Evolutionary conservation across 208 protist genomes (phyloP), one percentile per base, ranked within the genome.

Genomic region (Wallacemonas sp.): DNA sequence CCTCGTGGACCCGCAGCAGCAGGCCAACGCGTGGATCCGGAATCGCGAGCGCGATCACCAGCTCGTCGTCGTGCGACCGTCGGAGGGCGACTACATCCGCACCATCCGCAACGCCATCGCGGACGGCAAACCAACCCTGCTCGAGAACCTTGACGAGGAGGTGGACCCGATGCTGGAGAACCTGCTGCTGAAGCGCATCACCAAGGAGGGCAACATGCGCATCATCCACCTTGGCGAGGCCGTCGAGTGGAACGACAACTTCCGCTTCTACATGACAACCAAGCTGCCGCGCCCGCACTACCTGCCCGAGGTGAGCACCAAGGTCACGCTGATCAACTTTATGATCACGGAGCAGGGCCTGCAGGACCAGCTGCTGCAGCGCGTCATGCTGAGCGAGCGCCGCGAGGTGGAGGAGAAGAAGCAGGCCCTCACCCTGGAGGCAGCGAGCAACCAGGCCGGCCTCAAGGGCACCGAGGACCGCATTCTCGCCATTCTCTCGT

Each of bases 141-240:
- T 99, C 24, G 98, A 99, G 76, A 98, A 98, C 69, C 65, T 99
- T 26, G 82, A 93, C 27, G 93, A 99, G 83, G 95, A 93, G 34
- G 71, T 99, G 6, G 98, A 99, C 73, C 96, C 98, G n/a, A 85
- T 95, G 58, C 86, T 99, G 16, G 98, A 99, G 71, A 98, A 98
- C 41, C 72, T 99, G 23, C 81, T 99, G 47, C 80, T 98, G 48
- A 97, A 97, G 79, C 86, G 97, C 38, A 72, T 97, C 14, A 97
- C 96, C 60, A 89, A 92, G 65, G 87, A 98, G 52, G 94, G 90
- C 24, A 91, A 80, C 29, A 80, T 82, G 62, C 63, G 81, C 61
- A 81, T 94, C 27, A 97, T 99, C 48, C 93, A 98, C 57, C 68
- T 99, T 9, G 98, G 98, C 52, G 97, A 99, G 66, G 77, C 94